Conservation (phyloP, 108 stramenopile genomes). For the Skeletonema potamos region DNA sequence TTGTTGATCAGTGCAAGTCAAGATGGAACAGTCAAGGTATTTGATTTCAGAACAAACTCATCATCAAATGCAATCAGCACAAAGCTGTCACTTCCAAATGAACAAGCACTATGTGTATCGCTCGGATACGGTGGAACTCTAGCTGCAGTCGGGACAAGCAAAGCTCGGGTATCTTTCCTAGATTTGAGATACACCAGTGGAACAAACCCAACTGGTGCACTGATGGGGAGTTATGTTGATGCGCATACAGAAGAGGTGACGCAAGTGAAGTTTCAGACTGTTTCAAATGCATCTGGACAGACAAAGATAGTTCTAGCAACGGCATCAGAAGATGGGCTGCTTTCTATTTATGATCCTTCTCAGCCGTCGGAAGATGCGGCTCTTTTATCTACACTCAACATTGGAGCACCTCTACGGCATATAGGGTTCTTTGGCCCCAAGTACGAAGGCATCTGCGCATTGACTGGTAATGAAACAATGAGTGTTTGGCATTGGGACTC, state of each 20-base stretch:
- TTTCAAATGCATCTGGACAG: slow-evolving; percentile 19
- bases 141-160: slow-evolving; percentile 72
- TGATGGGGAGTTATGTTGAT: slow-evolving; percentile 75
- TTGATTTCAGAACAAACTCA: slow-evolving; percentile 53
- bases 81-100: slow-evolving; percentile 40
- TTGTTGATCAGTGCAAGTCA: slow-evolving; percentile 52
- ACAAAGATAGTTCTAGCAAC: slow-evolving; percentile 53
- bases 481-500: slow-evolving; percentile 78
- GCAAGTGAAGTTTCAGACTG: slow-evolving; percentile 60
- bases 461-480: slow-evolving; percentile 84
- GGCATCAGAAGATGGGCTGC: slow-evolving; percentile 81
- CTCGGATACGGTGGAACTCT: slow-evolving; percentile 80
- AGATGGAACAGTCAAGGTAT: slow-evolving; percentile 65
- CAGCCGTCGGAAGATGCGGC: slow-evolving; percentile 80
- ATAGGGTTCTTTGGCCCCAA: slow-evolving; percentile 79
- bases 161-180: slow-evolving; percentile 72
- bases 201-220: slow-evolving; percentile 12
- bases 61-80: slow-evolving; percentile 14
- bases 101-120: slow-evolving; percentile 62
- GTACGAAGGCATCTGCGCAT: slow-evolving; percentile 63
- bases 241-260: slow-evolving; percentile 86
- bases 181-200: slow-evolving; percentile 54
- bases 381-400: slow-evolving; percentile 61
- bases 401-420: slow-evolving; percentile 65
- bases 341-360: slow-evolving; percentile 74